Evolutionary conservation across 345 rosid species (phyloP).

Genomic region (Barbarea vulgaris): DNA sequence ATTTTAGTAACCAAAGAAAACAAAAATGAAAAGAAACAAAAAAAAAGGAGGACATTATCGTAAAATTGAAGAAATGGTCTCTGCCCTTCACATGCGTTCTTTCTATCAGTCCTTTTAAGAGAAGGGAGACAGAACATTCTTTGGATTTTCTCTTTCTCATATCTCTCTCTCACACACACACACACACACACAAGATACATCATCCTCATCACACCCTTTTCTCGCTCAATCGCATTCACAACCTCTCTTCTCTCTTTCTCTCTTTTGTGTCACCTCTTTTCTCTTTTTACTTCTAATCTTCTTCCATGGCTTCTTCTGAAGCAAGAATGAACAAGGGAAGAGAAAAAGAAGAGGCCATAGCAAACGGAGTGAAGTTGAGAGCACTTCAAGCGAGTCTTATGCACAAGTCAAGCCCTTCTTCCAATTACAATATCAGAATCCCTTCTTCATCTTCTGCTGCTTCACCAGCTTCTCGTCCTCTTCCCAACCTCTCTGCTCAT

Average conservation of each 20-base stretch:
- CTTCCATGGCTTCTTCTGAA: slow-evolving; percentile 65
- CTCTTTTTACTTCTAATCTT: slow-evolving; percentile 26
- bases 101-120: slow-evolving; percentile 44
- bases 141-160: slow-evolving; percentile 41
- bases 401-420: slow-evolving; percentile 67
- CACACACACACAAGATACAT: slow-evolving; percentile 41
- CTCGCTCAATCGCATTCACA: slow-evolving; percentile 32
- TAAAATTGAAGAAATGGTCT: slow-evolving; percentile 35
- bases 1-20: slow-evolving; percentile 3
- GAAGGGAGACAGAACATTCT: slow-evolving; percentile 51
- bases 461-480: slow-evolving; percentile 67
- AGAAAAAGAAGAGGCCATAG: slow-evolving; percentile 83
- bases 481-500: slow-evolving; percentile 68
- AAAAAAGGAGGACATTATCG: slow-evolving; percentile 40
- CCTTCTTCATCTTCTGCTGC: slow-evolving; percentile 48
- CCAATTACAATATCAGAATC: slow-evolving; percentile 43
- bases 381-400: slow-evolving; percentile 81
- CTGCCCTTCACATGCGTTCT: slow-evolving; percentile 49
- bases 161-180: slow-evolving; percentile 20
- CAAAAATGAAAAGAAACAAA: not conserved
- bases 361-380: slow-evolving; percentile 81
- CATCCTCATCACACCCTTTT: slow-evolving; percentile 40
- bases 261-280: slow-evolving; percentile 18
- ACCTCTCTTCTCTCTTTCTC: slow-evolving; percentile 28
- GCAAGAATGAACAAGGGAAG: slow-evolving; percentile 35